Conservation (phyloP, 306 rosid species). For the Quercus suber region DNA sequence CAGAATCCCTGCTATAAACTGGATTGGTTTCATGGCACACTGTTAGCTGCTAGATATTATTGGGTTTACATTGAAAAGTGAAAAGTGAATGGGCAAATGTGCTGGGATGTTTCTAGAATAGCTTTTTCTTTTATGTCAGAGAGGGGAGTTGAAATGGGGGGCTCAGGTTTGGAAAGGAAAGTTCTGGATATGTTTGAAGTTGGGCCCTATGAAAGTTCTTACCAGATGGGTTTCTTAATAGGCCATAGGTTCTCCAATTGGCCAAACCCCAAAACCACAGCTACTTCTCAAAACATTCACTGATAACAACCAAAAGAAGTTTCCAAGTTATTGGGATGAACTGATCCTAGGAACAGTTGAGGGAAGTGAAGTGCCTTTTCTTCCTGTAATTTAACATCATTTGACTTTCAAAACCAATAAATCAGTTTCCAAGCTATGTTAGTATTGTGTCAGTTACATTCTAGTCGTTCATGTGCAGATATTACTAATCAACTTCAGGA, state of each 20-base stretch:
- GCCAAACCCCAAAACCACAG: conserved; percentile 41
- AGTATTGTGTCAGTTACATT: background rate
- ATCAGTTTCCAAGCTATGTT: background rate
- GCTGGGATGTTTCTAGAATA: too few species aligned
- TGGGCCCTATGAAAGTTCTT: conserved; percentile 42
- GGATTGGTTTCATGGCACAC: background rate
- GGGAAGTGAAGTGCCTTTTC: conserved; percentile 69
- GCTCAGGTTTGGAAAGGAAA: conserved; percentile 18
- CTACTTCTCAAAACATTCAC: conserved; percentile 51
- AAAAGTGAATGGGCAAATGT: too few species aligned
- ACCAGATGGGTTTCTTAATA: conserved; percentile 54
- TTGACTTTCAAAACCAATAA: background rate
- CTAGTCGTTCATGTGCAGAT: conserved; percentile 44
- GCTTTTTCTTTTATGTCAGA: too few species aligned
- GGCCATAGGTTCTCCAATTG: conserved; percentile 64
- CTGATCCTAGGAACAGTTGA: conserved; percentile 50
- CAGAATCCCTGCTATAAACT: background rate
- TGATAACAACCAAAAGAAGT: conserved; percentile 43
- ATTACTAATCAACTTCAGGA: conserved; percentile 70
- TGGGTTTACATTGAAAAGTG: too few species aligned
- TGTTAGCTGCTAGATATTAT: too few species aligned
- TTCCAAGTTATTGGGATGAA: conserved; percentile 72
- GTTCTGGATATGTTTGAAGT: conserved; percentile 44
- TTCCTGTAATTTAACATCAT: conserved; percentile 40
- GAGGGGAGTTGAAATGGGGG: background rate